Conservation (phyloP, 2,329 filamentous ascomycete genomes). For the Sporothrix protearum region DNA sequence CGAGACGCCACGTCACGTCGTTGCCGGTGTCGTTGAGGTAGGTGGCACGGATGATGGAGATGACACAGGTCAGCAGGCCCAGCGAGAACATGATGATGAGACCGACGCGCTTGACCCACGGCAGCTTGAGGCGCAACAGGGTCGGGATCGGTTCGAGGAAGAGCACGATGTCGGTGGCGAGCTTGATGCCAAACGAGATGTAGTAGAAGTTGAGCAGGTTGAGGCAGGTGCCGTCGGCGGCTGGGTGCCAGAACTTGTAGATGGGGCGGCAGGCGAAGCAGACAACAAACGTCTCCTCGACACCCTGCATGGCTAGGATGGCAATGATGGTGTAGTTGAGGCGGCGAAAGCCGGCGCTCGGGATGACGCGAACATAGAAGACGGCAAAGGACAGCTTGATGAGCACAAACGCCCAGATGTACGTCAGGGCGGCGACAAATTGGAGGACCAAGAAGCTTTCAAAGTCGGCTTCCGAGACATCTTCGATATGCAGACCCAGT, state of each 20-base stretch:
- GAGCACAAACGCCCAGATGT: constrained; percentile 19
- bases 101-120: constrained; percentile 31
- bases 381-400: constrained; percentile 21
- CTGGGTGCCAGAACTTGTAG: constrained; percentile 18
- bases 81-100: constrained; percentile 39
- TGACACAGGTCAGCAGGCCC: constrained; percentile 41
- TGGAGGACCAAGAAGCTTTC: constrained; percentile 1
- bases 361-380: constrained; percentile 19
- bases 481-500: constrained; percentile 2
- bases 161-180: constrained; percentile 14
- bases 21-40: constrained; percentile 35
- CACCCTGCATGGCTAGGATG: constrained; percentile 13
- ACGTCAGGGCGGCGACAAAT: constrained; percentile 13
- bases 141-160: constrained; percentile 21
- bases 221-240: neutral
- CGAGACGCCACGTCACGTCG: constrained; percentile 36
- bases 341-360: constrained; percentile 5
- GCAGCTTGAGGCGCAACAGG: constrained; percentile 23
- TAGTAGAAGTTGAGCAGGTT: constrained; percentile 18
- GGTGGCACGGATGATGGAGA: constrained; percentile 40
- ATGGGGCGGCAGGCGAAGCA: constrained; percentile 19
- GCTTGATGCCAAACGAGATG: constrained; percentile 22
- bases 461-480: neutral
- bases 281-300: constrained; percentile 23
- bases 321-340: constrained; percentile 18